Conservation (phyloP, 805 yeast genomes). For the Starmerella powellii region DNA sequence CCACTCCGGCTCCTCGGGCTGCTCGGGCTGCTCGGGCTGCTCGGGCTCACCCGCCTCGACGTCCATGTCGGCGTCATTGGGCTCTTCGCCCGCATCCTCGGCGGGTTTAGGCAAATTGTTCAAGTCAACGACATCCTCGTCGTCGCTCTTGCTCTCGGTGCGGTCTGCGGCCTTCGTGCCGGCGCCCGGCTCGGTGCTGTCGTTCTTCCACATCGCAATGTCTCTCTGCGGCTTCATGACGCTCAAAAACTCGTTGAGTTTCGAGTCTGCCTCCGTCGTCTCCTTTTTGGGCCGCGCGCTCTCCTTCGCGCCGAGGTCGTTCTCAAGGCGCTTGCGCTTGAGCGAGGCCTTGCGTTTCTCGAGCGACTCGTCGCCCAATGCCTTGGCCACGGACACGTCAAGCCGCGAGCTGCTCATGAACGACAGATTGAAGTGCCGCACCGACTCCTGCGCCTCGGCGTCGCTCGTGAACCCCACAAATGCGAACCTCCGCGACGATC, state of each 20-base stretch:
- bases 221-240: constrained; percentile 62
- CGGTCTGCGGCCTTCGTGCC: constrained; percentile 18
- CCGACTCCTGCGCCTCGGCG: constrained; percentile 69
- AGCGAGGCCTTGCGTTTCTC: constrained; percentile 35
- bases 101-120: background rate
- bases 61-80: constrained; percentile 31
- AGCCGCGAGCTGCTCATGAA: constrained; percentile 74
- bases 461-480: constrained; percentile 73
- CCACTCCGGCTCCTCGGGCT: constrained; percentile 2
- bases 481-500: constrained; percentile 85
- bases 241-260: constrained; percentile 67
- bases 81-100: constrained; percentile 22
- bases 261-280: constrained; percentile 28
- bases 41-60: constrained; percentile 20
- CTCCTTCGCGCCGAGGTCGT: no score
- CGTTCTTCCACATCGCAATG: constrained; percentile 26
- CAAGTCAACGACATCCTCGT: constrained; percentile 27
- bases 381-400: constrained; percentile 70
- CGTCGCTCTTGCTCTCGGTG: constrained; percentile 30
- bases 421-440: constrained; percentile 57
- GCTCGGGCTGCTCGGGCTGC: constrained; percentile 25
- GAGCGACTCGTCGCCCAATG: constrained; percentile 71
- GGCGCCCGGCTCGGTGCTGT: constrained; percentile 24
- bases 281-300: constrained; percentile 27
- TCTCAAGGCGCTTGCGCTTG: constrained; percentile 16